Base-by-base conservation (phyloP, 176 grass and related monocot species). In the Oryza brachyantha region DNA sequence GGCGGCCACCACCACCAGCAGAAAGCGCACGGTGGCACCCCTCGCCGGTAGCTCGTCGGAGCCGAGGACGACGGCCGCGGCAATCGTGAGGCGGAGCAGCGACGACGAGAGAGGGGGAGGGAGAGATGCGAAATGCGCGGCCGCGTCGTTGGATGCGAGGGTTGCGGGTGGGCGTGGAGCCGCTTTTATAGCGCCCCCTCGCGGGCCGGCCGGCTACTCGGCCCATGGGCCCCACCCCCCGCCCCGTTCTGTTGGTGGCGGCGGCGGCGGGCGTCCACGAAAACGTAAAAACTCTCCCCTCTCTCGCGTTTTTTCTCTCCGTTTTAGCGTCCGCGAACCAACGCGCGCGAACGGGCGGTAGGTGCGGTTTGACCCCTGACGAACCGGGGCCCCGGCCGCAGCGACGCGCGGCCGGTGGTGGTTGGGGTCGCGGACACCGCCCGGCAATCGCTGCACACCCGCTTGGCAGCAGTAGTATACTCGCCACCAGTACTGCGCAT, bases 61-160 rank as follows among this genome's bases (percentile, higher is more conserved):
- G n/a, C n/a, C n/a, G n/a, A n/a, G n/a, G n/a, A n/a, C n/a, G n/a
- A n/a, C n/a, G n/a, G n/a, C n/a, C n/a, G n/a, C n/a, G n/a, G n/a
- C 66, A 48, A 72, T 62, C 8, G 66, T 24, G 52, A 22, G 63
- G 17, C 8, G 0, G 3, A 29, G 42, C 8, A 9, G 29, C 34
- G 58, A 42, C 3, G 19, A 21, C 7, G 0, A 0, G 25, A 16
- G 0, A n/a, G n/a, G n/a, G n/a, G n/a, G n/a, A n/a, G n/a, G n/a
- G n/a, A n/a, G 59, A 19, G 78, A 77, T 70, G 71, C 26, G 84
- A 29, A 42, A 75, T 43, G 71, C 21, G 73, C 73, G 71, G 29
- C 3, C 3, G 72, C 69, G 85, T 82, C 32, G 79, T 76, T n/a
- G 43, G 43, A 17, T 22, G 81, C 59, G 77, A 80, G 87, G 82